A percentile compares a stretch with the other conserved stretches of the same genome.
These are phyloP conservation scores for Pseudogymnoascus sp. DNA, from an alignment of 2,329 filamentous ascomycete genomes.

Conservation along the genomic window DNA sequence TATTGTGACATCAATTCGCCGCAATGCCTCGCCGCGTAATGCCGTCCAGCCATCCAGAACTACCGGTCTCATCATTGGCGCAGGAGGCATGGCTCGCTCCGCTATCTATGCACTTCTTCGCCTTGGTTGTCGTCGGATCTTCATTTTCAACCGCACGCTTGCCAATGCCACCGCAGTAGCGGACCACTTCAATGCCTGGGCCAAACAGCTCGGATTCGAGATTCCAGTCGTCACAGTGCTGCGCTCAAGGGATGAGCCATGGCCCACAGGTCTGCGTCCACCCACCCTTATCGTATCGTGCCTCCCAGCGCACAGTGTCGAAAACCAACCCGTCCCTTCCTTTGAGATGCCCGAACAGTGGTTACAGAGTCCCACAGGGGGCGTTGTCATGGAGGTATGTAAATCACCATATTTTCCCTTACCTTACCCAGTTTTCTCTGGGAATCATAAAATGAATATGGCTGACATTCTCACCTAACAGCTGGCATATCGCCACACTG, in stretches of 20 bases:
- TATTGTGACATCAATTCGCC: slow-evolving; percentile 61
- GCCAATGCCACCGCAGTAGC: slow-evolving; percentile 58
- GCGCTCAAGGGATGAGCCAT: slow-evolving; percentile 47
- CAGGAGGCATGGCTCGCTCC: slow-evolving; percentile 66
- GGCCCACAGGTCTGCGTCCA: slow-evolving; percentile 52
- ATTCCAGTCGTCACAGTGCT: slow-evolving; percentile 40
- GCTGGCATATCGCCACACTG: slow-evolving; percentile 58
- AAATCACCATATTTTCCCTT: slow-evolving; percentile 22
- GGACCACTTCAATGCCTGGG: slow-evolving; percentile 53
- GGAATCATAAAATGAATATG: neutral
- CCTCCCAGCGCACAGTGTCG: slow-evolving; percentile 61
- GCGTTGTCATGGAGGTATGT: slow-evolving; percentile 57
- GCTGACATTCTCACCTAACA: neutral
- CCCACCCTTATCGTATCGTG: slow-evolving; percentile 68
- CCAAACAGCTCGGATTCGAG: neutral
- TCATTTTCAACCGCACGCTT: slow-evolving; percentile 62
- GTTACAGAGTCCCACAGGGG: slow-evolving; percentile 63
- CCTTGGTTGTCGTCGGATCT: slow-evolving; percentile 64
- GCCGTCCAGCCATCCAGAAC: slow-evolving; percentile 39
- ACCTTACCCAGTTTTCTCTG: neutral
- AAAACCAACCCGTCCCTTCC: slow-evolving; percentile 54
- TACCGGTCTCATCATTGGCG: slow-evolving; percentile 55
- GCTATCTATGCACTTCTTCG: slow-evolving; percentile 69
- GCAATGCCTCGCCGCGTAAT: slow-evolving; percentile 63
- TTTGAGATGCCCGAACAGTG: slow-evolving; percentile 60